Evolutionary conservation across 768 basidiomycete genomes (phyloP).

Genomic region (Sarcodon aspratus): DNA sequence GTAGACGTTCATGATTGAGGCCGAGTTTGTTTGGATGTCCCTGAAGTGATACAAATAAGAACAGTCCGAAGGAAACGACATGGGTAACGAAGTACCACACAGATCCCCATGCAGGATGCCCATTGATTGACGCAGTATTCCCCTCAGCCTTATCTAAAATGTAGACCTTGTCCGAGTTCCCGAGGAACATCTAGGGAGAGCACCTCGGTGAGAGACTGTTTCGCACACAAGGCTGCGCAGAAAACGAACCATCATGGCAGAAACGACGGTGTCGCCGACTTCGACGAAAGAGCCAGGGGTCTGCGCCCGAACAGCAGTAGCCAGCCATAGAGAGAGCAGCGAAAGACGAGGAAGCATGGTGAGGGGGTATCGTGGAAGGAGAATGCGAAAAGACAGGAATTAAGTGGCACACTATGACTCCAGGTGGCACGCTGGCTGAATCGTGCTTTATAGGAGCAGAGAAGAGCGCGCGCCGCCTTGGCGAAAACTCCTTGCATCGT

Average conservation of each 20-base stretch:
- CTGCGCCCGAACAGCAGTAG: conserved; percentile 16
- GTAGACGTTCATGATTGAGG: conserved; percentile 55
- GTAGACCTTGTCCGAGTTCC: conserved; percentile 72
- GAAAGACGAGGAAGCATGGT: conserved; percentile 10
- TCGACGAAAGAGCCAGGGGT: conserved; percentile 19
- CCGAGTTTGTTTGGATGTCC: conserved; percentile 50
- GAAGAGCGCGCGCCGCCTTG: too few species aligned
- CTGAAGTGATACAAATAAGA: conserved; percentile 16
- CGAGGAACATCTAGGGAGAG: conserved; percentile 58
- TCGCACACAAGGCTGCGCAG: conserved; percentile 1
- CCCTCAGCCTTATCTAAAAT: conserved; percentile 84
- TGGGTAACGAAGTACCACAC: conserved; percentile 36
- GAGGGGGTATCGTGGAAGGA: too few species aligned
- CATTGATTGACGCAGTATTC: conserved; percentile 52
- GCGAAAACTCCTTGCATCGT: too few species aligned
- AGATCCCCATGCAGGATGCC: conserved; percentile 66
- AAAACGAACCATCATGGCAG: conserved; percentile 41
- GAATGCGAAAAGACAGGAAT: too few species aligned
- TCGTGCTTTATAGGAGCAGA: too few species aligned
- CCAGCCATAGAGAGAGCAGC: conserved; percentile 35
- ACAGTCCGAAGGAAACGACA: neutral
- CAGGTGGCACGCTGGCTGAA: too few species aligned
- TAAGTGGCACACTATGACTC: too few species aligned
- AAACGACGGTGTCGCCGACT: conserved; percentile 29
- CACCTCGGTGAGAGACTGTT: neutral